These are phyloP conservation scores for Aspergillus felis DNA, from an alignment of 2,329 filamentous ascomycete species.

Conservation along the genomic window DNA sequence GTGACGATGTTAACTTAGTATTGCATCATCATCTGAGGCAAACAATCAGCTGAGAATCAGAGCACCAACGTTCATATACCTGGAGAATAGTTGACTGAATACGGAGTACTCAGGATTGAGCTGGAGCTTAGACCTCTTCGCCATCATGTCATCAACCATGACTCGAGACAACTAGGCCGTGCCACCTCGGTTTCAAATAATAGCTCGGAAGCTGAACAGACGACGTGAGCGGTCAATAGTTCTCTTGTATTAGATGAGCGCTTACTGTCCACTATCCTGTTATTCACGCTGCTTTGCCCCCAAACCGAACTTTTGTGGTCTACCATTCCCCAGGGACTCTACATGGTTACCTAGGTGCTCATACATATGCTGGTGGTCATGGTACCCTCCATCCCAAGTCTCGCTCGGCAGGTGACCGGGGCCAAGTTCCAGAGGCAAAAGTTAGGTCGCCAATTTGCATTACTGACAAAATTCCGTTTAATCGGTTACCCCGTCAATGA, in stretches of 20 bases:
- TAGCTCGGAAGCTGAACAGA: background rate
- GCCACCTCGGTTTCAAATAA: background rate
- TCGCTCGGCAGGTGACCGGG: background rate
- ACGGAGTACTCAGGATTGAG: too few relatives aligned
- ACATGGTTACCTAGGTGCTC: background rate
- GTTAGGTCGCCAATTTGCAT: background rate
- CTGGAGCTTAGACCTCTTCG: background rate
- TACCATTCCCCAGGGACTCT: too few relatives aligned
- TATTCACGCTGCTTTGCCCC: background rate
- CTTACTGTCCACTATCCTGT: background rate
- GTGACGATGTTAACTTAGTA: background rate
- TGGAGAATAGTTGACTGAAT: too few relatives aligned
- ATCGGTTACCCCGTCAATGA: background rate
- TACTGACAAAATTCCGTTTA: background rate
- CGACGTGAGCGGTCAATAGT: background rate
- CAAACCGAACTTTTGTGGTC: background rate
- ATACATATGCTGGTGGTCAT: background rate
- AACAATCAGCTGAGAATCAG: background rate
- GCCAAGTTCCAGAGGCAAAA: background rate
- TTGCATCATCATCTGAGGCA: background rate
- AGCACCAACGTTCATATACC: background rate
- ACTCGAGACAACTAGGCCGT: background rate
- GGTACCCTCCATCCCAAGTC: background rate
- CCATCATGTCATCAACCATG: background rate
- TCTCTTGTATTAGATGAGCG: background rate